Percentiles rank a stretch among this genome's conserved stretches.
Conservation (phyloP, 768 basidiomycete species). For the Amyloporia xantha region DNA sequence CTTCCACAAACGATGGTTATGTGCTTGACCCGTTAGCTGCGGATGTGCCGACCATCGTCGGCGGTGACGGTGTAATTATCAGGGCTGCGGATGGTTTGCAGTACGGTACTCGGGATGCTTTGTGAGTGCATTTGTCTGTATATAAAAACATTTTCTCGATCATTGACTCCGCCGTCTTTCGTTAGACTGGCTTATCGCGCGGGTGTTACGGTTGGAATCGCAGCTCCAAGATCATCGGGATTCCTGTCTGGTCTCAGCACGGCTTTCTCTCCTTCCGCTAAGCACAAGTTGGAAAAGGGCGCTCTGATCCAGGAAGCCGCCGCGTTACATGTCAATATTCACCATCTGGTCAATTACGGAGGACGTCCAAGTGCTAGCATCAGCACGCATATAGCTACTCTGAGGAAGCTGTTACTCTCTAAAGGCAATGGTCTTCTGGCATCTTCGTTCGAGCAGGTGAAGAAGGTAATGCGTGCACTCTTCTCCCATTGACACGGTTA, state of each 20-base stretch:
- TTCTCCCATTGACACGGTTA: background rate
- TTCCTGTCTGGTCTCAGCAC: slow-evolving; percentile 60
- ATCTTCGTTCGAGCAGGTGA: slow-evolving; percentile 35
- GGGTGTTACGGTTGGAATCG: slow-evolving; percentile 67
- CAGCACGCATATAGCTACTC: slow-evolving; percentile 60
- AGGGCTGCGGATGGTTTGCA: slow-evolving; percentile 69
- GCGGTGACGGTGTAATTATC: slow-evolving; percentile 33
- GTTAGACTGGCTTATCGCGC: slow-evolving; percentile 62
- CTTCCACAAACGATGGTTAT: slow-evolving; percentile 47
- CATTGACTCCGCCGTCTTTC: background rate
- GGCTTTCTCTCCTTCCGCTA: slow-evolving; percentile 52
- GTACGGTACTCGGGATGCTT: slow-evolving; percentile 52
- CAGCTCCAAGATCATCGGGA: slow-evolving; percentile 47
- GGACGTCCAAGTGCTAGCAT: slow-evolving; percentile 49
- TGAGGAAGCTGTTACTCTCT: slow-evolving; percentile 47
- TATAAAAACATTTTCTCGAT: too few species aligned
- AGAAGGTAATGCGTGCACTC: slow-evolving; percentile 29
- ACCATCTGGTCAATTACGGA: slow-evolving; percentile 34
- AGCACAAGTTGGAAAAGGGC: slow-evolving; percentile 48
- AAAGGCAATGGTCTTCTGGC: slow-evolving; percentile 34
- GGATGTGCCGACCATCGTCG: slow-evolving; percentile 29
- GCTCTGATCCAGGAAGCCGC: slow-evolving; percentile 62
- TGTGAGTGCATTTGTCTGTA: slow-evolving; percentile 41
- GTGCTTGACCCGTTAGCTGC: slow-evolving; percentile 39
- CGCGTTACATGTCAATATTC: slow-evolving; percentile 61